These are phyloP conservation scores for Leccinum fibrillosum DNA, from an alignment of 768 basidiomycete species.

Conservation along the genomic window DNA sequence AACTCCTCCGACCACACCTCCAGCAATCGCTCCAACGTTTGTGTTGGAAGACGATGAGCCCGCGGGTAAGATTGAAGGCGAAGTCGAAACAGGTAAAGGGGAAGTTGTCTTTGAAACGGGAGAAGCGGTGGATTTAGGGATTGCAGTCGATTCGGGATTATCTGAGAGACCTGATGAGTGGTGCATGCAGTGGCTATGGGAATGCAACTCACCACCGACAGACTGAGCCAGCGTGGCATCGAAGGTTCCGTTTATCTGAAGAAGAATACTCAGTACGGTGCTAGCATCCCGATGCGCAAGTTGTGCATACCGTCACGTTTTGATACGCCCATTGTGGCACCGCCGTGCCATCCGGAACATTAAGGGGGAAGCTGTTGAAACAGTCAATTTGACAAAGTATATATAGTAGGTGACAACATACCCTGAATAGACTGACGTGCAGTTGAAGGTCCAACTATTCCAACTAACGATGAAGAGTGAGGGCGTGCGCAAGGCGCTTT, in stretches of 20 bases:
- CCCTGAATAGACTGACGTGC: constrained; percentile 35
- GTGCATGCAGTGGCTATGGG: too few relatives aligned
- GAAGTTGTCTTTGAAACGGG: not conserved
- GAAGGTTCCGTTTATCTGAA: constrained; percentile 37
- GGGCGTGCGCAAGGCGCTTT: not conserved
- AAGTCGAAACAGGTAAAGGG: too few relatives aligned
- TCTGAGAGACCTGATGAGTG: too few relatives aligned
- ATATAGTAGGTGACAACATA: constrained; percentile 6
- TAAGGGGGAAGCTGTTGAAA: constrained; percentile 40
- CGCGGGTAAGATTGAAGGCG: too few relatives aligned
- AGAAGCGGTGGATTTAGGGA: not conserved
- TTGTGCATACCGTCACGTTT: constrained; percentile 41
- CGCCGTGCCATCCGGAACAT: constrained; percentile 45
- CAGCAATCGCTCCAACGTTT: too few relatives aligned
- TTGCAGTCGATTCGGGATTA: too few relatives aligned
- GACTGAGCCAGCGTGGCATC: constrained; percentile 8
- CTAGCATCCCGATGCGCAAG: not conserved
- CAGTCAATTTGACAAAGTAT: not conserved
- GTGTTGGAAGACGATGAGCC: too few relatives aligned
- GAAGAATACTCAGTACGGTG: constrained; percentile 4
- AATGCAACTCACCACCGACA: too few relatives aligned
- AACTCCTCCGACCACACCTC: too few relatives aligned
- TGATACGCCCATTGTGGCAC: constrained; percentile 65
- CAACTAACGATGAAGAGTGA: constrained; percentile 38
- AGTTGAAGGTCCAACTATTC: constrained; percentile 49